Conservation (phyloP, 495 filamentous ascomycete genomes). For the Thozetella sp. region DNA sequence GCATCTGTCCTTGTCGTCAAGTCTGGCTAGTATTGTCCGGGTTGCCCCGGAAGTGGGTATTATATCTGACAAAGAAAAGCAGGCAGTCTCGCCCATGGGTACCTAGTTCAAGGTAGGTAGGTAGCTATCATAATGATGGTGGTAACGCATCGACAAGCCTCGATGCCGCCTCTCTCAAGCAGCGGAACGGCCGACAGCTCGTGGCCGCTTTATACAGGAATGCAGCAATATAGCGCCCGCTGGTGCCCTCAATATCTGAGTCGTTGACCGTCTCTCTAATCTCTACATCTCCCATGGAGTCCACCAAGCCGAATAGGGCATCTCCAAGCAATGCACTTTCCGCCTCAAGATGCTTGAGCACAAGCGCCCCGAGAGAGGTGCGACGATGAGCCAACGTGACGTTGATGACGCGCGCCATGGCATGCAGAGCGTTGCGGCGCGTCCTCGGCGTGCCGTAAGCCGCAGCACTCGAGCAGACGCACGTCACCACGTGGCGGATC, state of each 20-base stretch:
- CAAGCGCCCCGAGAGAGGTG: background rate
- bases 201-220: background rate
- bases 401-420: background rate
- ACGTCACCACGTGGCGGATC: background rate
- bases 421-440: background rate
- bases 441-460: background rate
- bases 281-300: background rate
- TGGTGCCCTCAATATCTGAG: background rate
- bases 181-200: background rate
- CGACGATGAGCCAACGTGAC: background rate
- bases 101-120: too few relatives aligned
- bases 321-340: background rate
- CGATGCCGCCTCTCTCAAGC: background rate
- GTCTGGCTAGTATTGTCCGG: too few relatives aligned
- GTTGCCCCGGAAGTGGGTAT: too few relatives aligned
- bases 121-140: too few relatives aligned
- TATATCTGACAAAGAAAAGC: too few relatives aligned
- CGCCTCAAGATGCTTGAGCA: background rate
- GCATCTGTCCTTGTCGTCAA: too few relatives aligned
- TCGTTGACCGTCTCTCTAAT: background rate
- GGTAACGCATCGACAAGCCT: background rate
- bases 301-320: background rate
- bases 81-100: too few relatives aligned
- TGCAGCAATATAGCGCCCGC: background rate
- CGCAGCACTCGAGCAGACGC: background rate